A percentile compares a stretch with the other conserved stretches of the same genome.
These are phyloP conservation scores for Lathyrus aphaca DNA, from an alignment of 306 rosid genomes.

Conservation along the genomic window DNA sequence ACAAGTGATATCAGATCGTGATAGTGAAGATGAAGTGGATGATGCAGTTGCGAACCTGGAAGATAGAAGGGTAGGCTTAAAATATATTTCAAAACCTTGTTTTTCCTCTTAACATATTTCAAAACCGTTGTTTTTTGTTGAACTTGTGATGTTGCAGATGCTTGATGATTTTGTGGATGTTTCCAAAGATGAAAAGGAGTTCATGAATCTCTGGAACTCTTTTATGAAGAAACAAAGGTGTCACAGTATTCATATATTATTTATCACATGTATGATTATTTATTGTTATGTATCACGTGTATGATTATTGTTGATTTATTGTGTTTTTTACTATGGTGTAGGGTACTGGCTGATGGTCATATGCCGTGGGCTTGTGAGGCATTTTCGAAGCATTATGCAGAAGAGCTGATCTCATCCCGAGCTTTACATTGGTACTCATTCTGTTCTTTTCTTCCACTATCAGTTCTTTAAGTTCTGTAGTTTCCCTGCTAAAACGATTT, in stretches of 20 bases:
- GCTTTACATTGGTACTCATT: constrained; percentile 74
- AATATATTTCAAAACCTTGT: constrained; percentile 12
- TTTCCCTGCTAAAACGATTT: constrained; percentile 20
- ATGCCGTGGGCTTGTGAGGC: constrained; percentile 99
- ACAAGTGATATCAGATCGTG: constrained; percentile 84
- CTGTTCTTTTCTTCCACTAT: constrained; percentile 23
- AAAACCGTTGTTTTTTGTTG: constrained; percentile 36
- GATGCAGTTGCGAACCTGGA: constrained; percentile 93
- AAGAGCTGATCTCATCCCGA: constrained; percentile 66
- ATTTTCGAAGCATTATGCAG: constrained; percentile 82
- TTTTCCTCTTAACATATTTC: constrained; percentile 21
- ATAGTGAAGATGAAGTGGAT: constrained; percentile 96
- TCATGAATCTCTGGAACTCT: constrained; percentile 99
- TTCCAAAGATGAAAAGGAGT: constrained; percentile 87
- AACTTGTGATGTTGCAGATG: constrained; percentile 70
- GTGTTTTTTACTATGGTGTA: constrained; percentile 48
- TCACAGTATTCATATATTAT: too few relatives aligned
- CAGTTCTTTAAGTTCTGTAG: constrained; percentile 30
- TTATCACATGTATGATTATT: constrained; percentile 22
- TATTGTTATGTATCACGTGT: constrained; percentile 13
- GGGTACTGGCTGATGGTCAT: constrained; percentile 98
- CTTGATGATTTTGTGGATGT: constrained; percentile 99
- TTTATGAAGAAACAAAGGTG: constrained; percentile 95
- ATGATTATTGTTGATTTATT: constrained; percentile 30
- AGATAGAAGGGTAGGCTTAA: constrained; percentile 82